Conservation (phyloP, 192 early-diverging fungal genomes). For the Spizellomyces punctatus region DNA sequence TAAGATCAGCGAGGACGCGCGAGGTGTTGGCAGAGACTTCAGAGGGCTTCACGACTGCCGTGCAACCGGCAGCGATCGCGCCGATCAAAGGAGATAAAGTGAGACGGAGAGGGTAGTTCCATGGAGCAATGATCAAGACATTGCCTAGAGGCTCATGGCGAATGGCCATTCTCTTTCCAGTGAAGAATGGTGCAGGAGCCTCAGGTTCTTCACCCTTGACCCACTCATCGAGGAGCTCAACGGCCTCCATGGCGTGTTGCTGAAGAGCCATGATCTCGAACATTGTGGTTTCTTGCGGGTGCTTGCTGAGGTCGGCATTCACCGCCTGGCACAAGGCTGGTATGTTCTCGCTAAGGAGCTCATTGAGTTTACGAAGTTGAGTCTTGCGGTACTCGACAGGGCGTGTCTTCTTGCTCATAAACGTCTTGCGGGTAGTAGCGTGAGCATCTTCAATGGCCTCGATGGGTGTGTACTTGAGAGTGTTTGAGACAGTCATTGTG, state of each 20-base stretch:
- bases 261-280: constrained; percentile 34
- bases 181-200: constrained; percentile 1
- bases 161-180: constrained; percentile 23
- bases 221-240: constrained; percentile 46
- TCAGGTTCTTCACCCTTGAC: constrained; percentile 16
- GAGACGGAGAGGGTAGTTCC: constrained; percentile 75
- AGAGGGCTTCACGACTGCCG: constrained; percentile 67
- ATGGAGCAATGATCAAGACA: constrained; percentile 68
- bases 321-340: constrained; percentile 27
- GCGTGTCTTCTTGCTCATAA: constrained; percentile 35
- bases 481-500: background rate
- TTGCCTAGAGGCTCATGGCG: constrained; percentile 74
- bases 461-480: constrained; percentile 9
- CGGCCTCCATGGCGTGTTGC: constrained; percentile 35
- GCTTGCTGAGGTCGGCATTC: constrained; percentile 35
- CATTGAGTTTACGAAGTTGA: constrained; percentile 39
- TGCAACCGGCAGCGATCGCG: constrained; percentile 90
- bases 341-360: constrained; percentile 36
- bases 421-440: constrained; percentile 26
- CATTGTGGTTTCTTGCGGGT: constrained; percentile 4
- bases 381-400: constrained; percentile 38
- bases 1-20: constrained; percentile 55
- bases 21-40: constrained; percentile 75
- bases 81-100: constrained; percentile 72
- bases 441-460: background rate